These are phyloP conservation scores for Salix purpurea DNA, from an alignment of 345 rosid genomes.

Conservation along the genomic window DNA sequence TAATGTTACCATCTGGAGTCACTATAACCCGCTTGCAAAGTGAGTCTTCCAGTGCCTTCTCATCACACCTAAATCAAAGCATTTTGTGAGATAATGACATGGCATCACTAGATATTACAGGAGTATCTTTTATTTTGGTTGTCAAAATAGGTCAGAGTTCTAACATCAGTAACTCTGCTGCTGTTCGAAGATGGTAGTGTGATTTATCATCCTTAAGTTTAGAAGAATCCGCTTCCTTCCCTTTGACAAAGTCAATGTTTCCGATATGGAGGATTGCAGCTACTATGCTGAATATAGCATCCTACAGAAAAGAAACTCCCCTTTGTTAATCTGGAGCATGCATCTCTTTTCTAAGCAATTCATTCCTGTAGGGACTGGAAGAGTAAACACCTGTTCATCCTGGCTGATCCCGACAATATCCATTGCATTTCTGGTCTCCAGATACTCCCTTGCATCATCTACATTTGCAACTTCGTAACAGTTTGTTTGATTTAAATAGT, in stretches of 20 bases:
- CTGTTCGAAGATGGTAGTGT: conserved; percentile 50
- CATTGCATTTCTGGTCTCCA: conserved; percentile 77
- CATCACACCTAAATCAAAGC: conserved; percentile 51
- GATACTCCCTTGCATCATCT: conserved; percentile 66
- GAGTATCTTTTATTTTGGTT: neutral
- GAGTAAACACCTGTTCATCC: conserved; percentile 51
- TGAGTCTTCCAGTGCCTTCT: conserved; percentile 59
- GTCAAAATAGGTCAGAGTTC: neutral
- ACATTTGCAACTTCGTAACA: conserved; percentile 62
- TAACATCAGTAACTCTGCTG: conserved; percentile 65
- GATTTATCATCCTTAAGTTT: conserved; percentile 68
- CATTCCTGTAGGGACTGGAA: neutral
- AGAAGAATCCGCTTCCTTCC: conserved; percentile 66
- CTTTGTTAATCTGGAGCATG: conserved; percentile 2
- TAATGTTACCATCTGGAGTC: conserved; percentile 69
- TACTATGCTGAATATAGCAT: conserved; percentile 66
- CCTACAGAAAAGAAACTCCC: conserved; percentile 32
- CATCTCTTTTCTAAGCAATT: neutral
- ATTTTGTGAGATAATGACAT: conserved; percentile 1
- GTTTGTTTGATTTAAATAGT: conserved; percentile 64
- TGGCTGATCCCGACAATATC: conserved; percentile 66
- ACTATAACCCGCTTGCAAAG: conserved; percentile 77
- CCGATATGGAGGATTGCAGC: conserved; percentile 79
- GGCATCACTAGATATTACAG: neutral
- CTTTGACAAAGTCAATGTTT: conserved; percentile 61